Evolutionary conservation across 768 basidiomycete genomes (phyloP).

Genomic region (Russula sp.): DNA sequence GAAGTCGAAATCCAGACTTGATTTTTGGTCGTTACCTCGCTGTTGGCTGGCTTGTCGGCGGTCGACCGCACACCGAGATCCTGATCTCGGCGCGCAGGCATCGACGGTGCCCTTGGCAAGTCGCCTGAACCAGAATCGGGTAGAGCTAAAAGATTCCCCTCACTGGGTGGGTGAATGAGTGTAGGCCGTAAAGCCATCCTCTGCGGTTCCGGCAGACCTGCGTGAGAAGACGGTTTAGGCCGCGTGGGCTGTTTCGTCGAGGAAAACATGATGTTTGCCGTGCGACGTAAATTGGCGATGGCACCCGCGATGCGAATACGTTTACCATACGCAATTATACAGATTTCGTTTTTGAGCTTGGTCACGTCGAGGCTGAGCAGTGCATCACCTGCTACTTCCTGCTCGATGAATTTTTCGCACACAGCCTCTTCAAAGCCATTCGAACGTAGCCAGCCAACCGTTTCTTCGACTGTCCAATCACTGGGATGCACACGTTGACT

Average conservation of each 20-base stretch:
- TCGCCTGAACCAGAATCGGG: conserved; percentile 19
- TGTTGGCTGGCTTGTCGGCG: conserved; percentile 4
- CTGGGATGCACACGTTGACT: conserved; percentile 38
- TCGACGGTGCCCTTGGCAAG: background rate
- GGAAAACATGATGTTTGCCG: conserved; percentile 48
- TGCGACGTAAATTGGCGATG: conserved; percentile 76
- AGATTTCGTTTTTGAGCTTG: conserved; percentile 88
- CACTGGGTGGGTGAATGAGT: conserved; percentile 20
- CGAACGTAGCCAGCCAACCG: conserved; percentile 76
- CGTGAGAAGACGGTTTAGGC: conserved; percentile 31
- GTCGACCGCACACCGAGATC: conserved; percentile 9
- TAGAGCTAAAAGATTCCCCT: conserved; percentile 26
- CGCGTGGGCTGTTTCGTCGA: conserved; percentile 29
- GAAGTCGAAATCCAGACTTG: conserved; percentile 25
- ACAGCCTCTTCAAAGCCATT: conserved; percentile 83
- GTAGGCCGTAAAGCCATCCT: conserved; percentile 21
- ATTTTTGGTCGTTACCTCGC: conserved; percentile 22
- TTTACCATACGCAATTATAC: conserved; percentile 90
- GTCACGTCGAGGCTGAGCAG: conserved; percentile 88
- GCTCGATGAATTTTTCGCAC: conserved; percentile 84
- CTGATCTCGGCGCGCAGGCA: conserved; percentile 2
- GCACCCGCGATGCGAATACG: conserved; percentile 89
- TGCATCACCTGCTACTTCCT: conserved; percentile 99
- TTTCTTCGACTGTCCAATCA: conserved; percentile 84
- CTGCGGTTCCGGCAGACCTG: conserved; percentile 1